Base-by-base conservation (phyloP, 1,139 yeast species). In the Protomyces arabidopsidicola region DNA sequence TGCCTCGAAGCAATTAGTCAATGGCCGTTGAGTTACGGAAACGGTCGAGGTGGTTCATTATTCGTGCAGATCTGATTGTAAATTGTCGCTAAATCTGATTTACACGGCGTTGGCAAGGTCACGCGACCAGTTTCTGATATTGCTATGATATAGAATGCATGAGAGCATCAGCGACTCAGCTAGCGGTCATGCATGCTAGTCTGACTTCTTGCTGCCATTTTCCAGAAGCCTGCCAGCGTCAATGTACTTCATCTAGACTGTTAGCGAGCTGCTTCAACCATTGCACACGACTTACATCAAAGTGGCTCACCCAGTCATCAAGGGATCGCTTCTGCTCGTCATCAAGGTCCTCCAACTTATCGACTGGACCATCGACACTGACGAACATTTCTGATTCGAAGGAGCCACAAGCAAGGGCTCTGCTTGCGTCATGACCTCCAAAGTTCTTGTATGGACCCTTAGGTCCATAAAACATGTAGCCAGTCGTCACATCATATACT, bases 401-500 rank as follows among this genome's bases (percentile, higher is more conserved):
- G 39, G 96, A 88, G 75, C 91, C 93, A 71, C 83, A 79, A 1
- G 98, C 97, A 67, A 93, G 81, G 0, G 98, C 98, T 69, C 98
- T 79, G 1, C 96, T 87, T 1, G 98, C 98, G 76, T 93, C 98
- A 69, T 90, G 87, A 2, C 98, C 98, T 0, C 98, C 98, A 79
- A 93, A 93, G 73, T 90, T 90, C 45, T 69, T 66, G 53, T 48
- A 57, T 6, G 67, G 67, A 4, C 67, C 65, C 36, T 53, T 38
- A 2, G 98, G 98, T 0, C 98, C 98, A 73, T 95, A 93, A 73
- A 93, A 93, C 60, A 84, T 81, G 67, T 90, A 83, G 0, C 97
- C 97, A 27, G 81, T 79, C 10, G 89, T 79, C 31, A 90, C 97
- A 72, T 93, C 97, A 72, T 83, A 93, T 3, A 93, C 97, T 54